These are phyloP conservation scores for Clitopilus hobsonii DNA, from an alignment of 768 basidiomycete genomes.

Conservation along the genomic window DNA sequence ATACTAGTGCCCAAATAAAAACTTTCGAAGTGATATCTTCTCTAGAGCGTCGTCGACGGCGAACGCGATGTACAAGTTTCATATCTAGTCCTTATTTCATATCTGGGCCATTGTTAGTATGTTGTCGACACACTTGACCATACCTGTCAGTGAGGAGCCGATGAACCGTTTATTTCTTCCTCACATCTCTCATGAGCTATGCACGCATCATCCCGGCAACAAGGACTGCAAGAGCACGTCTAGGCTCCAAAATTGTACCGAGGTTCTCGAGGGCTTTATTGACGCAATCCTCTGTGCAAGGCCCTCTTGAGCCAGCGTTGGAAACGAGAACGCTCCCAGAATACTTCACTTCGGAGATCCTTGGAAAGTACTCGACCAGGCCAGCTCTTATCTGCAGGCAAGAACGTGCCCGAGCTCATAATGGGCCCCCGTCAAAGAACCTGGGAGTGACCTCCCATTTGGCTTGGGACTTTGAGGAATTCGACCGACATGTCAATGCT, in stretches of 20 bases:
- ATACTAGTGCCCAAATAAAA: too few species aligned
- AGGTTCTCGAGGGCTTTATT: constrained; percentile 19
- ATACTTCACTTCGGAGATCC: constrained; percentile 58
- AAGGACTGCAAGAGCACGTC: neutral
- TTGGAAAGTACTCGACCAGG: constrained; percentile 40
- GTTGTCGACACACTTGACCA: neutral
- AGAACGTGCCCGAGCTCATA: constrained; percentile 54
- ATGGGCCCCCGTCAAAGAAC: constrained; percentile 54
- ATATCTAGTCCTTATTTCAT: too few species aligned
- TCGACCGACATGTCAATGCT: constrained; percentile 60
- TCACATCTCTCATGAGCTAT: neutral
- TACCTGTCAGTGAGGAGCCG: neutral
- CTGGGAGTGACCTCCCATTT: constrained; percentile 45
- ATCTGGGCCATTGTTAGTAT: too few species aligned
- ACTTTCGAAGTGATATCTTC: too few species aligned
- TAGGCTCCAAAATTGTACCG: neutral
- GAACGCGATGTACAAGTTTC: too few species aligned
- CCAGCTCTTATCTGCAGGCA: constrained; percentile 64
- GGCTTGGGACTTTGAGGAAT: constrained; percentile 72
- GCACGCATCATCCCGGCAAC: neutral
- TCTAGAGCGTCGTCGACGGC: too few species aligned
- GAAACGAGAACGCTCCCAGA: constrained; percentile 49
- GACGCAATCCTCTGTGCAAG: constrained; percentile 51
- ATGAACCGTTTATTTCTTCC: neutral
- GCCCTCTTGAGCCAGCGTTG: constrained; percentile 52